Evolutionary conservation across 2,329 filamentous ascomycete species (phyloP), one percentile per base, ranked within the genome.

Genomic region (Ciborinia camelliae): DNA sequence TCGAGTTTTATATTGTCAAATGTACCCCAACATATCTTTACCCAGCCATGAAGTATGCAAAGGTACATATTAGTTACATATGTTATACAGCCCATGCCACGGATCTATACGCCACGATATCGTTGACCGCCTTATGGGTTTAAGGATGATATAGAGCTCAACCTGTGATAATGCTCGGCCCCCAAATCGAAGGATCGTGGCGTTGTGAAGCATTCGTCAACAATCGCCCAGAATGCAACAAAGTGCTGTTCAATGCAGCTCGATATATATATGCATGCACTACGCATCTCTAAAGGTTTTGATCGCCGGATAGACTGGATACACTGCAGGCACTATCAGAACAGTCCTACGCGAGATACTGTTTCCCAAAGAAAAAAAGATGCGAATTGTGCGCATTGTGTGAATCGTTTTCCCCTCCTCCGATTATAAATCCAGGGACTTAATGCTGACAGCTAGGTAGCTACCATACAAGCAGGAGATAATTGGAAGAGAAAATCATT

Each of bases 171-270:
- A 14, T 12, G n/a, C 20, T 37, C 41, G 28, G 51, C 61, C 51
- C 41, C 52, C 52, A 48, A 4, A 20, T 50, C n/a, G 43, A 63
- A 59, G 62, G 43, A 63, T 63, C 9, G 52, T 59, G 62, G 62
- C 62, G 45, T 59, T 37, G 3, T 30, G 39, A 59, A 50, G 53
- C 35, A 63, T 58, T 63, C 52, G 43, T 63, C 43, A 35, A 48
- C 3, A 28, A 23, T 57, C 61, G 32, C 8, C 62, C 43, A 39
- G 15, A 6, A 57, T 48, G 39, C 41, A 57, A 37, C 14, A 14
- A 47, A 1, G 4, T 47, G 41, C 14, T 59, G n/a, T 35, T 15
- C 28, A 47, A 18, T 35, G 41, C n/a, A 23, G 26, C 28, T 37
- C 28, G n/a, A n/a, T n/a, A n/a, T n/a, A n/a, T n/a, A n/a, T 58